phyloP scores from a whole-genome alignment of 1,284 basidiomycete genomes.

The Trichosporon asahii region DNA sequence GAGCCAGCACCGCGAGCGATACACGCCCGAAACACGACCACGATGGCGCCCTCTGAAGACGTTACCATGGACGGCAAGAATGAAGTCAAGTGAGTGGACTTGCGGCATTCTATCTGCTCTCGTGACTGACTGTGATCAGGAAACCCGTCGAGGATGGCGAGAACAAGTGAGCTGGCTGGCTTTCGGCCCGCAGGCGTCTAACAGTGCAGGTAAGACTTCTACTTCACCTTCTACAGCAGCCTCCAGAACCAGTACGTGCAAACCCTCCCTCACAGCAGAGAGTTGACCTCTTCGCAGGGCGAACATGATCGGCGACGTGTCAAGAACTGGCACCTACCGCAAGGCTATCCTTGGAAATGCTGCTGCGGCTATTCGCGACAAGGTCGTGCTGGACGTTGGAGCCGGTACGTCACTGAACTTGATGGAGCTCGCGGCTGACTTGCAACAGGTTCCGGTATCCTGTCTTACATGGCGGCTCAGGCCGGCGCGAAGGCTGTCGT shows the following conservation, averaged over 20 bases:
- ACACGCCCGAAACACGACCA: neutral
- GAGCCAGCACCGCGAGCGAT: neutral
- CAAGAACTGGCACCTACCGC: slow-evolving; percentile 49
- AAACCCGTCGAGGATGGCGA: slow-evolving; percentile 7
- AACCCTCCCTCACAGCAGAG: neutral
- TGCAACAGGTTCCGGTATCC: slow-evolving; percentile 54
- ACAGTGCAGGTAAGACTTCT: slow-evolving; percentile 34
- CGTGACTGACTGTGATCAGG: neutral
- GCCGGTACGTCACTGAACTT: slow-evolving; percentile 41
- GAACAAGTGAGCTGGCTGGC: neutral
- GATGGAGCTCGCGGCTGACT: neutral
- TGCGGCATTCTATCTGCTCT: neutral
- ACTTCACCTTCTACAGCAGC: slow-evolving; percentile 49
- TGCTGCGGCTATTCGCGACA: slow-evolving; percentile 45
- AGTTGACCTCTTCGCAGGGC: slow-evolving; percentile 31
- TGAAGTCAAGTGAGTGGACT: neutral
- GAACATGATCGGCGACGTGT: slow-evolving; percentile 53
- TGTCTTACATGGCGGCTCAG: slow-evolving; percentile 55
- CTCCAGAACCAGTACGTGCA: slow-evolving; percentile 42
- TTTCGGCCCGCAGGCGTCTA: neutral
- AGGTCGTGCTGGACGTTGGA: slow-evolving; percentile 54
- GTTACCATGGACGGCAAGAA: neutral
- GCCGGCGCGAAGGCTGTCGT: slow-evolving; percentile 55
- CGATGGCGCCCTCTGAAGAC: neutral
- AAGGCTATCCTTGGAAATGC: slow-evolving; percentile 52